Evolutionary conservation across 2,329 filamentous ascomycete genomes (phyloP).

Genomic region (Cadophora luteo-olivacea): DNA sequence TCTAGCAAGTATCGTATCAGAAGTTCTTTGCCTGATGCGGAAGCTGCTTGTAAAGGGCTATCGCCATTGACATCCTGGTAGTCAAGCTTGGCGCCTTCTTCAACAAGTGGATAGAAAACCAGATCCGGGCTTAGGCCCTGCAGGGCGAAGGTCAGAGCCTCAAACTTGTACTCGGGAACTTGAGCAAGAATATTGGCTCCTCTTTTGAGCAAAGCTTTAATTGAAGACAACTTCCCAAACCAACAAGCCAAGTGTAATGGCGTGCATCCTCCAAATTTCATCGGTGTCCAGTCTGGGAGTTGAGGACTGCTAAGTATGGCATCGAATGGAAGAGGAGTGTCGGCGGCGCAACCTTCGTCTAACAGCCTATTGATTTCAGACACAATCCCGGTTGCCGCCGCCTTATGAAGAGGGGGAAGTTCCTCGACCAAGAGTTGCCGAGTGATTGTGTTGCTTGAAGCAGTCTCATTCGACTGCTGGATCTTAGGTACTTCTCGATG

Average conservation of each 20-base stretch:
- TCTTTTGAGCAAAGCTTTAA: neutral
- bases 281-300: neutral
- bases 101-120: neutral
- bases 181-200: neutral
- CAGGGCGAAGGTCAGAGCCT: neutral
- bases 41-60: neutral
- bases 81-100: neutral
- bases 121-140: neutral
- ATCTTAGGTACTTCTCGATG: neutral
- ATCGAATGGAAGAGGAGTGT: neutral
- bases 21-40: neutral
- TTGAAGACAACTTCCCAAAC: neutral
- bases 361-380: neutral
- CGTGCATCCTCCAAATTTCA: neutral
- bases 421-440: neutral
- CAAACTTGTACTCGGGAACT: neutral
- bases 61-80: neutral
- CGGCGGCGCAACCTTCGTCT: neutral
- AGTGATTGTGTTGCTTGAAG: neutral
- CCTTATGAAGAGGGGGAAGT: neutral
- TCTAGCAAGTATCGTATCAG: neutral
- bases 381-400: neutral
- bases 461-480: neutral
- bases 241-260: neutral
- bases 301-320: neutral